phyloP scores from a whole-genome alignment of 345 rosid species.

The Conringia planisiliqua region DNA sequence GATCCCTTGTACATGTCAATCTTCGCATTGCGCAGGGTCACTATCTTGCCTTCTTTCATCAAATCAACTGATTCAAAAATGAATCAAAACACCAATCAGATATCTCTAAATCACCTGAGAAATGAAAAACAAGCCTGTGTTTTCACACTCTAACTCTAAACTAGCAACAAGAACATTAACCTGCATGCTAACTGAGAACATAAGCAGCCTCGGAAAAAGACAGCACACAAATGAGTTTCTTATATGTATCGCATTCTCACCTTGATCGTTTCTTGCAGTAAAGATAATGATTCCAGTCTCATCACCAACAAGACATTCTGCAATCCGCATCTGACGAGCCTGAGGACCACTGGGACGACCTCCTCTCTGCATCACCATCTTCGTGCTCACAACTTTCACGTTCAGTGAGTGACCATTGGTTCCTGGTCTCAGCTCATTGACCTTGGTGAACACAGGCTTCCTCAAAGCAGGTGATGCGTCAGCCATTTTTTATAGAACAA shows the following conservation, averaged over 20 bases:
- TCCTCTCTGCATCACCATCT: constrained; percentile 72
- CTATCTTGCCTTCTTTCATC: constrained; percentile 71
- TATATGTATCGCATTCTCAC: constrained; percentile 24
- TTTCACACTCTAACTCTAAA: not conserved
- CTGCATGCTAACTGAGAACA: not conserved
- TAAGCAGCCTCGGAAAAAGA: not conserved
- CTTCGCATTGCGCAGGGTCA: constrained; percentile 70
- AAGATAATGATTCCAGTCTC: constrained; percentile 90
- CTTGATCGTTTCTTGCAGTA: constrained; percentile 94
- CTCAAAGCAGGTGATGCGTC: constrained; percentile 81
- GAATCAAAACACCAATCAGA: not conserved
- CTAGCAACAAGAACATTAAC: not conserved
- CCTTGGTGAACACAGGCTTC: constrained; percentile 85
- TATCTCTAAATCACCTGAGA: not conserved
- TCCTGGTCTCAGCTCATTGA: constrained; percentile 90
- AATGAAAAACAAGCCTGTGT: not conserved
- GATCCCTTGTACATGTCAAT: constrained; percentile 79
- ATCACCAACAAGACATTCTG: constrained; percentile 92
- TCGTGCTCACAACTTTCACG: constrained; percentile 76
- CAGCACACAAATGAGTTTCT: not conserved
- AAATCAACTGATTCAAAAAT: constrained; percentile 56
- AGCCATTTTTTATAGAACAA: constrained; percentile 44
- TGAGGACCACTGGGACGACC: constrained; percentile 75
- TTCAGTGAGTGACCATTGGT: constrained; percentile 79
- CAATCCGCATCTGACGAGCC: constrained; percentile 79